Conservation (phyloP, 176 grass and related monocot species). For the Puccinellia tenuiflora region DNA sequence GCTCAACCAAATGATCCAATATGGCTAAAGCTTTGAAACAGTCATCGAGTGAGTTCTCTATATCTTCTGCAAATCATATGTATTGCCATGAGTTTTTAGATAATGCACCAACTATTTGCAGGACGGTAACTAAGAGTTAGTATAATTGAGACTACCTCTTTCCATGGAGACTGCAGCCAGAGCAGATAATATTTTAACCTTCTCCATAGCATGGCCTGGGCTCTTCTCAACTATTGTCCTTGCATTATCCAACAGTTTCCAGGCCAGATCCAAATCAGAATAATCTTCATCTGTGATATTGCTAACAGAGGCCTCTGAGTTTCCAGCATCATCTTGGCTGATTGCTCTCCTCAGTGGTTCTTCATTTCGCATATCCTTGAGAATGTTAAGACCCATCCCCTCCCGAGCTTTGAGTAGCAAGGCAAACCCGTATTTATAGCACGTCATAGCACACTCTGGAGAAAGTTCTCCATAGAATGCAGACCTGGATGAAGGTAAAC, state of each 20-base stretch:
- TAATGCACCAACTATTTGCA: background rate
- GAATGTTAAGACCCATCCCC: background rate
- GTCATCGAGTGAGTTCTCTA: background rate
- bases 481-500: background rate
- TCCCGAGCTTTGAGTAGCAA: background rate
- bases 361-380: background rate
- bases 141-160: background rate
- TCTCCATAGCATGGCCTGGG: background rate
- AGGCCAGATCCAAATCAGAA: background rate
- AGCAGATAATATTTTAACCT: background rate
- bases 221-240: background rate
- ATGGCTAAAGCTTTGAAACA: background rate
- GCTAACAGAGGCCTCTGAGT: no score
- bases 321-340: no score
- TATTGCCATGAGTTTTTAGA: no score
- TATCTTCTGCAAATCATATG: background rate
- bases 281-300: background rate
- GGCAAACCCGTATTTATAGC: background rate
- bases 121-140: background rate
- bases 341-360: no score
- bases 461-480: background rate
- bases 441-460: background rate
- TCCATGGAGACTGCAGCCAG: background rate
- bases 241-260: background rate
- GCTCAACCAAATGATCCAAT: background rate